Evolutionary conservation across 805 yeast genomes (phyloP), one percentile per base, ranked within the genome.

Genomic region (Saccharomycopsis sp.): DNA sequence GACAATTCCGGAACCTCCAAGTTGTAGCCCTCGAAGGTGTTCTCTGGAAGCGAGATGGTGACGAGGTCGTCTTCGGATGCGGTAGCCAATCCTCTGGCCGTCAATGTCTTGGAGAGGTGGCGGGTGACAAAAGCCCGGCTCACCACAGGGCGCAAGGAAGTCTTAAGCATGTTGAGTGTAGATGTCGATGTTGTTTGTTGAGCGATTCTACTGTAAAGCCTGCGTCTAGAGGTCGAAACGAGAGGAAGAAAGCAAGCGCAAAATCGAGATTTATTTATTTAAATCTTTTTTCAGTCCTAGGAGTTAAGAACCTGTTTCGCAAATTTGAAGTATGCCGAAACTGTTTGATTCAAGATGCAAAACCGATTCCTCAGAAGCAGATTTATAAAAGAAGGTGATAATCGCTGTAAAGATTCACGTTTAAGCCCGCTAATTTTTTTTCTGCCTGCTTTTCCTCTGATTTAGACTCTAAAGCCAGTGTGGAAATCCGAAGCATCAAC

Each of bases 21-120:
- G 75, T 85, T 77, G 79, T 91, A 94, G 56, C 90, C 87, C 74
- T 89, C 94, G 71, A 90, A 94, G 7, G 96, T 85, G 57, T 81
- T 73, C 55, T 84, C 91, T 62, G 96, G 95, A 63, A 92, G 80
- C 16, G 81, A 80, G 64, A 88, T 80, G 53, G 72, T 70, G 57
- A 77, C 71, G 40, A 70, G 44, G 48, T 71, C 74, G 53, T 65
- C 68, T 40, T 62, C 65, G 51, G 67, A 57, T 47, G 64, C 66
- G 7, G 73, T 68, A 37, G 76, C 74, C 64, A 71, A 57, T 7
- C 70, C 54, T 65, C 72, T 67, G 47, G 52, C 18, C 23, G 47
- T 23, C n/a, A 53, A 18, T 44, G 64, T 64, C 52, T 37, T 51
- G 29, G 62, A 53, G 52, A 62, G 63, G 34, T 66, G 63, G 47